Conservation (phyloP, 2,329 filamentous ascomycete genomes). For the Meredithiella fracta region DNA sequence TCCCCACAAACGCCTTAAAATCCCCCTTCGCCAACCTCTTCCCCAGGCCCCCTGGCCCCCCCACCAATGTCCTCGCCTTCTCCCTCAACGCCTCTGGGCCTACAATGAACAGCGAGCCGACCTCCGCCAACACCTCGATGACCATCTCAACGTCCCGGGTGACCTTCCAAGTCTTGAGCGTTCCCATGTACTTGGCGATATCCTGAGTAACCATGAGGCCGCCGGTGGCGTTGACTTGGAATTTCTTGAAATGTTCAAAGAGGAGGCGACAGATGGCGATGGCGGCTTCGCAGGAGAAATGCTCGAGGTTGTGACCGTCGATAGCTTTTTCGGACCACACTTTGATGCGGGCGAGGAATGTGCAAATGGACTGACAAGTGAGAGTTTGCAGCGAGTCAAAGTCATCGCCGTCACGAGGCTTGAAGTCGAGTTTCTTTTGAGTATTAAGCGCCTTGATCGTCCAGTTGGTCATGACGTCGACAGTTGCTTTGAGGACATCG, state of each 20-base stretch:
- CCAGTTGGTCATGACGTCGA: constrained; percentile 60
- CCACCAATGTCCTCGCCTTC: constrained; percentile 43
- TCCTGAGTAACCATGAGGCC: constrained; percentile 93
- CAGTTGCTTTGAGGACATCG: constrained; percentile 37
- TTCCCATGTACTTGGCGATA: constrained; percentile 78
- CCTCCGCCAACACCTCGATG: constrained; percentile 78
- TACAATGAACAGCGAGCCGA: constrained; percentile 91
- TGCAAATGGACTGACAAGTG: constrained; percentile 66
- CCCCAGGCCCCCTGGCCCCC: constrained; percentile 25
- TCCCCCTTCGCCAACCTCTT: constrained; percentile 49
- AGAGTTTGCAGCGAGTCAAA: constrained; percentile 69
- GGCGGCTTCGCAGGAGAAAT: constrained; percentile 71
- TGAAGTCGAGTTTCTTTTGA: constrained; percentile 81
- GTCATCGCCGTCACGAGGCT: constrained; percentile 60
- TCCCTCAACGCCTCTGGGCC: constrained; percentile 62
- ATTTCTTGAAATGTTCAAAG: constrained; percentile 88
- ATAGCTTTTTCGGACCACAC: constrained; percentile 49
- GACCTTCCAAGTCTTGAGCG: constrained; percentile 68
- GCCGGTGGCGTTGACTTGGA: constrained; percentile 80
- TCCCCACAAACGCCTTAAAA: constrained; percentile 70
- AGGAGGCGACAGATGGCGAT: constrained; percentile 61
- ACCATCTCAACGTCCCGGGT: constrained; percentile 49
- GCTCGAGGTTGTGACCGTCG: constrained; percentile 67
- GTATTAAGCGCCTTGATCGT: constrained; percentile 51
- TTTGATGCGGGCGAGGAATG: constrained; percentile 58